Conservation (phyloP, 2,329 filamentous ascomycete genomes). For the Sporothrix mexicana region DNA sequence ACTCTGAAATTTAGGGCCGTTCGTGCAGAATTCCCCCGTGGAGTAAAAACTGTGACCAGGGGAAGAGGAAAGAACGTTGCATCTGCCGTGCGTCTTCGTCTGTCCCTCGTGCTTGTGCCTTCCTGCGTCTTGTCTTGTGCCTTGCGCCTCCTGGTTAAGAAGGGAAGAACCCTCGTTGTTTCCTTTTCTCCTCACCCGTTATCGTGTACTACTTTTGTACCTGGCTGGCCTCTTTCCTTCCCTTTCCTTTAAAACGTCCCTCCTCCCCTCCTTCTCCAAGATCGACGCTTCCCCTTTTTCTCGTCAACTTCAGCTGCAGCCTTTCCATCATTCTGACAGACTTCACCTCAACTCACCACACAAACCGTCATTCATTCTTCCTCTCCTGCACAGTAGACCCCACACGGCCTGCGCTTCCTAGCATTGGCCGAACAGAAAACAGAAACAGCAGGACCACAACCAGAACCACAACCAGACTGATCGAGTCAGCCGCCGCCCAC, state of each 20-base stretch:
- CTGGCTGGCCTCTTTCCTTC: background rate
- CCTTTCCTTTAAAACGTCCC: background rate
- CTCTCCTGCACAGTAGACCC: background rate
- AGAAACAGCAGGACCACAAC: slow-evolving; percentile 3
- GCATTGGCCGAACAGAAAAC: slow-evolving; percentile 10
- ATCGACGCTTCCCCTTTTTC: background rate
- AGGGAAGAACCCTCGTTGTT: background rate
- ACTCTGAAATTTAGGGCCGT: background rate
- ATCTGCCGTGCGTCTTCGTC: slow-evolving; percentile 9
- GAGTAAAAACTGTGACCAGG: background rate
- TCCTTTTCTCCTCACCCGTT: background rate
- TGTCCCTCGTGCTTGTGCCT: slow-evolving; percentile 8
- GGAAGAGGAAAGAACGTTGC: slow-evolving; percentile 14
- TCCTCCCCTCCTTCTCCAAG: too few relatives aligned
- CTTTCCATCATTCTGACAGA: background rate
- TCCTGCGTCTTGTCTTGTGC: background rate
- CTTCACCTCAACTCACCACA: background rate
- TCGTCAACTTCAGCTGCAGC: slow-evolving; percentile 7
- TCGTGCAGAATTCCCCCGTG: slow-evolving; percentile 1
- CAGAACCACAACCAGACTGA: background rate
- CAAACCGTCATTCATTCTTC: too few relatives aligned
- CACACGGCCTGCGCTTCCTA: background rate
- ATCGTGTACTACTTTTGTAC: background rate
- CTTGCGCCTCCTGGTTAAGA: too few relatives aligned
- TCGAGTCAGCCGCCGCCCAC: background rate